These are phyloP conservation scores for Amanita polypyramis DNA, from an alignment of 768 basidiomycete genomes.

Conservation along the genomic window DNA sequence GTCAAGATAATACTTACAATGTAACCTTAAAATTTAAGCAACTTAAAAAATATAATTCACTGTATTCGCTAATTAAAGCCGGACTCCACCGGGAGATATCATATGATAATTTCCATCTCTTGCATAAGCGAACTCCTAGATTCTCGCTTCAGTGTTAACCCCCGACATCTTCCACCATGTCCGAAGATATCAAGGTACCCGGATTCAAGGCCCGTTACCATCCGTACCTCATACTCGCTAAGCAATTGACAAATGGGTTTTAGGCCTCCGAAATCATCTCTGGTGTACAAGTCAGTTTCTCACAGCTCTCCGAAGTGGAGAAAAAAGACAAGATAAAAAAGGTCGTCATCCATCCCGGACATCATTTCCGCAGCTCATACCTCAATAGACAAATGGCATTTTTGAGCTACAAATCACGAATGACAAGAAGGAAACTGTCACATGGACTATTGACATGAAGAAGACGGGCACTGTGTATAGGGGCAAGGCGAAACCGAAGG, in stretches of 20 bases:
- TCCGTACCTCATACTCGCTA: background rate
- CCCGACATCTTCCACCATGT: constrained; percentile 33
- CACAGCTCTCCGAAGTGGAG: constrained; percentile 45
- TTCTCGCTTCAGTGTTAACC: background rate
- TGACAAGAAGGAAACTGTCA: constrained; percentile 52
- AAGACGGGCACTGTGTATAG: constrained; percentile 68
- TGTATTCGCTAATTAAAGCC: too few species aligned
- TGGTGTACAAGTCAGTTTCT: constrained; percentile 41
- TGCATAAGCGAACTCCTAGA: background rate
- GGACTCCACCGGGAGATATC: background rate
- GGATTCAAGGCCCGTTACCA: constrained; percentile 55
- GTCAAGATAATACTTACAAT: too few species aligned
- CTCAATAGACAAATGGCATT: constrained; percentile 66
- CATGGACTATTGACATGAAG: constrained; percentile 94
- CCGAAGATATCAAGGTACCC: constrained; percentile 54
- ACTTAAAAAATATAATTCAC: too few species aligned
- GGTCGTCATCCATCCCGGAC: constrained; percentile 24
- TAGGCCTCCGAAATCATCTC: constrained; percentile 64
- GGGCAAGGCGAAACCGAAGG: constrained; percentile 60
- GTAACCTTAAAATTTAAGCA: too few species aligned
- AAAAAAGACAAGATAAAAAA: constrained; percentile 67
- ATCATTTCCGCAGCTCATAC: constrained; percentile 2
- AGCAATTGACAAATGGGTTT: background rate
- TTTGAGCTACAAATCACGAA: constrained; percentile 82
- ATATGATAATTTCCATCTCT: constrained; percentile 1